Conservation (phyloP, 2,329 filamentous ascomycete genomes). For the Macroventuria anomochaeta region DNA sequence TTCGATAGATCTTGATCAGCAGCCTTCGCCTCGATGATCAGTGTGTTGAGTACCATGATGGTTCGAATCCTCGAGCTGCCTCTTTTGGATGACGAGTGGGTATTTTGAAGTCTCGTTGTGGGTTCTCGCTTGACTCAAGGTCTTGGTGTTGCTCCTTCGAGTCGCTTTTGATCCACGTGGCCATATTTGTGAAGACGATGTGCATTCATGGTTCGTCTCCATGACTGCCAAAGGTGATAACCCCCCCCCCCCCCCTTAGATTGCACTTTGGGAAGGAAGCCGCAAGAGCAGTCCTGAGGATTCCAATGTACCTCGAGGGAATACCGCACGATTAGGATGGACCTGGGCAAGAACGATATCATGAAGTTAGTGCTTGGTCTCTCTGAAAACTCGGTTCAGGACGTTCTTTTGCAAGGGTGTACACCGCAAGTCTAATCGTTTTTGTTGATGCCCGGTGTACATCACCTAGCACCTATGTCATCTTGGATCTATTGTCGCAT, state of each 20-base stretch:
- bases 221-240: too few relatives aligned
- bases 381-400: background rate
- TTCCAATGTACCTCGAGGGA: background rate
- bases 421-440: background rate
- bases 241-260: too few relatives aligned
- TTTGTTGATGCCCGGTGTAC: too few relatives aligned
- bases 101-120: background rate
- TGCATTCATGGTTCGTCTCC: background rate
- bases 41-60: conserved; percentile 7
- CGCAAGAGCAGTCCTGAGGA: background rate
- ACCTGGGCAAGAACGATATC: background rate
- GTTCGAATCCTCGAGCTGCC: conserved; percentile 6
- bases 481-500: too few relatives aligned
- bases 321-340: background rate
- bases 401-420: background rate
- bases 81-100: background rate
- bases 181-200: background rate
- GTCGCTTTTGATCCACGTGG: background rate
- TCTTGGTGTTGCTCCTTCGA: background rate
- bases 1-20: background rate
- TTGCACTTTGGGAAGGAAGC: background rate
- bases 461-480: too few relatives aligned
- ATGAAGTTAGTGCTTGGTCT: background rate
- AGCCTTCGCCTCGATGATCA: background rate
- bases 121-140: background rate